Base-by-base conservation (phyloP, 495 filamentous ascomycete species). In the Letharia lupina region DNA sequence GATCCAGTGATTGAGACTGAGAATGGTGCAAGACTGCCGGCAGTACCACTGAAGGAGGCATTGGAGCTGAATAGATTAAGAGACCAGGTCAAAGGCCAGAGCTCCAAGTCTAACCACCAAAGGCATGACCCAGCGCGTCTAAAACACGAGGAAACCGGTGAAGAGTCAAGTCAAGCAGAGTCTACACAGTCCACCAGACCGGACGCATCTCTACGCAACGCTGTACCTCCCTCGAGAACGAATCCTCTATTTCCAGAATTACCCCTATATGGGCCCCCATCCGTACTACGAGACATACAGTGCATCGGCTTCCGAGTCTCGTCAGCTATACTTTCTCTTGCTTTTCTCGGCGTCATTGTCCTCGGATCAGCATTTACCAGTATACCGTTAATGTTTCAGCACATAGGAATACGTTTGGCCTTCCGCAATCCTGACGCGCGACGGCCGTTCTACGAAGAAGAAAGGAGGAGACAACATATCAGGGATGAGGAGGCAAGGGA, bases 231-330 rank as follows among this genome's bases (percentile, higher is more conserved):
- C 3, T 82, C 84, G 6, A 78, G 83, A 70, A 91, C 87, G 10
- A 87, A 96, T 71, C 92, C 93, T 11, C 76, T 96, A 2, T 98
- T 98, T 70, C 93, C 93, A 15, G 89, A 91, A 12, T 75, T 98
- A 18, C 93, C 93, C 0, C 77, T 90, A 4, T 96, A 96, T 68
- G 89, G 89, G 0, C 87, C 91, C 1, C 87, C 91, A 0, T 86
- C 88, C 4, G 33, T 81, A 3, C 64, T 87, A 37, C 77, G 87
- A 48, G 79, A 83, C 44, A 37, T 91, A n/a, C 87, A 91, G 66
- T 88, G 82, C 72, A 75, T 78, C 39, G 71, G 75, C 10, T 87
- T 93, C 59, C 83, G 86, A 15, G 65, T 78, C 18, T 77, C 85
- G 0, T 91, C 91, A 0, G 87, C 89, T 61, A 77, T 93, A 28